phyloP scores from a whole-genome alignment of 176 grass and related monocot genomes.

The Zizania latifolia region DNA sequence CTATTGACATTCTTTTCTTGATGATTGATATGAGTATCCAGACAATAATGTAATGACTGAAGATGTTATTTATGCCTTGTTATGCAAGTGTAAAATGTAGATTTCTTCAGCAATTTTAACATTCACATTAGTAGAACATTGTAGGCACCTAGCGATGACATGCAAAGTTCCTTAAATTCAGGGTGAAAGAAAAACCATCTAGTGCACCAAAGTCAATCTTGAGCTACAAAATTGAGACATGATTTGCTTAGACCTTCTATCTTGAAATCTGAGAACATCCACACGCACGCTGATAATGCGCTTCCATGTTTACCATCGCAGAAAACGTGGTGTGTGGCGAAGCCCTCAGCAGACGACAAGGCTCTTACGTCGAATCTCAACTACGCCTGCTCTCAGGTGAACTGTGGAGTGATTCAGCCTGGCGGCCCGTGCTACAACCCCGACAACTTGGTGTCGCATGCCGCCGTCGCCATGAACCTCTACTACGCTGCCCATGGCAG shows the following conservation, averaged over 20 bases:
- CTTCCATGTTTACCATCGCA: neutral
- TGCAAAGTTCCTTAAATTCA: neutral
- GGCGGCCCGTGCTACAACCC: constrained; percentile 62
- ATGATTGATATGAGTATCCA: neutral
- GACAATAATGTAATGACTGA: neutral
- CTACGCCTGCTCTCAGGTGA: constrained; percentile 74
- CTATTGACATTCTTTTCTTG: neutral
- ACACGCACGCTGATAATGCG: neutral
- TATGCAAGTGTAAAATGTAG: neutral
- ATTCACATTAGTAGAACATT: neutral
- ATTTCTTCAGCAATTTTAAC: neutral
- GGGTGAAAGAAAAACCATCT: neutral
- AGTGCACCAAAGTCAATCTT: neutral
- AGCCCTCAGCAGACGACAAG: constrained; percentile 55
- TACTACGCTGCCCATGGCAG: constrained; percentile 71
- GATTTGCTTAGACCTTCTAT: too few species aligned
- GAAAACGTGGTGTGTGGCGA: constrained; percentile 91
- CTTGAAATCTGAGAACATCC: neutral
- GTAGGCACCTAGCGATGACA: neutral
- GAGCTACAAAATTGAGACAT: neutral
- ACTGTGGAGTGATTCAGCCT: constrained; percentile 53
- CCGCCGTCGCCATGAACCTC: constrained; percentile 89
- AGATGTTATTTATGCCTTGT: neutral
- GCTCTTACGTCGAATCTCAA: constrained; percentile 51
- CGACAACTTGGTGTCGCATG: constrained; percentile 54